Evolutionary conservation across 2,329 filamentous ascomycete species (phyloP).

Genomic region (Diaporthe destruens): DNA sequence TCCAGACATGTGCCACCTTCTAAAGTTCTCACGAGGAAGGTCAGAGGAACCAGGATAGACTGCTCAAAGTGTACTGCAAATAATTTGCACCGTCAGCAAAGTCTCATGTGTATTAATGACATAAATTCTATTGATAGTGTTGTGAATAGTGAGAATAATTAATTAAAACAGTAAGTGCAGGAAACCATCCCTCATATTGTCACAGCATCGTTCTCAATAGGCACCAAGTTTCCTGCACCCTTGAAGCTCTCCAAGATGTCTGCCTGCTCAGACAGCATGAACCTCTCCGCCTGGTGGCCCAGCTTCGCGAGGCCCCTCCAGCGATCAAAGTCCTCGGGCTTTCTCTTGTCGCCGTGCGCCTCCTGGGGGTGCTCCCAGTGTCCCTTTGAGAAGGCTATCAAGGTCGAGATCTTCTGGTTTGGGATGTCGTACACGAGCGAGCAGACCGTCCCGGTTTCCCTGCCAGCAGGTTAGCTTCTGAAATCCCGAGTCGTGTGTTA

Average conservation of each 20-base stretch:
- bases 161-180: not conserved
- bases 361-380: constrained; percentile 66
- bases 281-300: constrained; percentile 63
- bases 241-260: constrained; percentile 63
- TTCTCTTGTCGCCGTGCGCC: constrained; percentile 69
- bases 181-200: constrained; percentile 23
- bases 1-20: no score
- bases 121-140: no score
- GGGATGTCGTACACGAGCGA: constrained; percentile 68
- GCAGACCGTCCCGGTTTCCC: constrained; percentile 68
- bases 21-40: no score
- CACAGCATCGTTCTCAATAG: constrained; percentile 54
- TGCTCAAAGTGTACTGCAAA: no score
- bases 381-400: constrained; percentile 66
- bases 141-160: not conserved
- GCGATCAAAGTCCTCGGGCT: constrained; percentile 61
- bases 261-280: constrained; percentile 67
- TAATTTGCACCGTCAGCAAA: no score
- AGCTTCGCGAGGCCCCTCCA: constrained; percentile 64
- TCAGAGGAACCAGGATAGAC: no score
- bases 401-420: constrained; percentile 61
- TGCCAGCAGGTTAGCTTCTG: constrained; percentile 1
- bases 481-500: no score
- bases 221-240: constrained; percentile 60
- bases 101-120: no score